Percentiles rank a stretch among this genome's conserved stretches.
These are phyloP conservation scores for Obelidium mucronatum DNA, from an alignment of 192 early-diverging fungal species.

Conservation along the genomic window DNA sequence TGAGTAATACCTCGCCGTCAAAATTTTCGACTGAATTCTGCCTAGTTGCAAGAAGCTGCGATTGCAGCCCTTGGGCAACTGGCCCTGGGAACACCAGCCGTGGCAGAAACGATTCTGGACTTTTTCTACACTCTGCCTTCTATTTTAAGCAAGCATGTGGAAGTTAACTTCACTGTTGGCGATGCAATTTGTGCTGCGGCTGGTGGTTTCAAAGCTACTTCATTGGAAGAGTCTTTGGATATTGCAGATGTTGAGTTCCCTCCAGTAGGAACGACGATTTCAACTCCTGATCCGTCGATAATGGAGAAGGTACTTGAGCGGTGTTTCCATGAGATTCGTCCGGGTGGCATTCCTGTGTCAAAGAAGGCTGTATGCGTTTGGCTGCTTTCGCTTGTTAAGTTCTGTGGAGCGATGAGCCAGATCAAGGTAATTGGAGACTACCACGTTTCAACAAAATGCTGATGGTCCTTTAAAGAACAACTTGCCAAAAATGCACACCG, in stretches of 20 bases:
- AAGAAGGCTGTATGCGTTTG: constrained; percentile 79
- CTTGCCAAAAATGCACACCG: constrained; percentile 68
- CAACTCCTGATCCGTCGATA: constrained; percentile 31
- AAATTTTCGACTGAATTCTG: neutral
- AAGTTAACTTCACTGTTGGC: constrained; percentile 85
- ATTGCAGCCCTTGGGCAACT: constrained; percentile 74
- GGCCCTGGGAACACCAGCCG: constrained; percentile 49
- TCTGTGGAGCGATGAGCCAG: constrained; percentile 55
- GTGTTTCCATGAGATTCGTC: constrained; percentile 61
- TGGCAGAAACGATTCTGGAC: constrained; percentile 46
- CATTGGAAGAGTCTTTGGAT: constrained; percentile 76
- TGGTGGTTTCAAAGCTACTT: constrained; percentile 70
- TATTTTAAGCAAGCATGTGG: constrained; percentile 76
- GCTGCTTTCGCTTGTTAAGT: constrained; percentile 81
- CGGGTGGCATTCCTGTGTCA: constrained; percentile 57
- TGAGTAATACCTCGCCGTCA: no score
- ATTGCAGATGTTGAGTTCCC: constrained; percentile 62
- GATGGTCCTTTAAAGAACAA: neutral
- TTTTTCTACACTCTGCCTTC: constrained; percentile 65
- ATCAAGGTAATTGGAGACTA: constrained; percentile 38
- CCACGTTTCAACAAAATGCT: neutral
- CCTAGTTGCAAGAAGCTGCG: constrained; percentile 69
- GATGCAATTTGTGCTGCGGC: constrained; percentile 74
- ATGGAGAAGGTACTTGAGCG: constrained; percentile 58
- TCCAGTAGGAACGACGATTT: neutral